phyloP scores from a whole-genome alignment of 139 green algal genomes.

The Closterium sp. region DNA sequence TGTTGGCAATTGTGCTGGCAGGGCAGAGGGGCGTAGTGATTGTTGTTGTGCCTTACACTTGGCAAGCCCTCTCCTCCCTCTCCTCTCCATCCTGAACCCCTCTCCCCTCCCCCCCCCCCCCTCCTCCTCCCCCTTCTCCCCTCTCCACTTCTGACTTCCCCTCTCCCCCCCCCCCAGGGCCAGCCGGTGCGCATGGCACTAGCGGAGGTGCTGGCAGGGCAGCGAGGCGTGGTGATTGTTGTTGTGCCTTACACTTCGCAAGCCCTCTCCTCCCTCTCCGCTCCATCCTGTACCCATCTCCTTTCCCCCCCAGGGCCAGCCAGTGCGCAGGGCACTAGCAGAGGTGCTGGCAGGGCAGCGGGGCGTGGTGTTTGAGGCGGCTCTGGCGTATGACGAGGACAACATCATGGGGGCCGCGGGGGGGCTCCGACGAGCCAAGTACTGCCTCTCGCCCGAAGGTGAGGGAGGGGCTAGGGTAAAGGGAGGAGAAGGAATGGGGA shows the following conservation, averaged over 20 bases:
- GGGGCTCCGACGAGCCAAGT: conserved; percentile 11
- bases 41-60: background rate
- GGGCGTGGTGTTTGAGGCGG: conserved; percentile 17
- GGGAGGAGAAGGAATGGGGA: background rate
- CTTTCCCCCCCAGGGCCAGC: background rate
- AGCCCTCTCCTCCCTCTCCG: background rate
- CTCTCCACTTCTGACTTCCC: background rate
- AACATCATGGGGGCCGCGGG: background rate
- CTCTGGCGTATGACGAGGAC: background rate
- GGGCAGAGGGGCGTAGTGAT: background rate
- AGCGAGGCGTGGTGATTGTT: background rate
- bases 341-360: conserved; percentile 11
- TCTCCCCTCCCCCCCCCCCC: background rate
- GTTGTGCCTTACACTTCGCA: background rate
- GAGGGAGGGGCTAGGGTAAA: background rate
- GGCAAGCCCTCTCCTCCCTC: no score
- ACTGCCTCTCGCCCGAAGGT: conserved; percentile 16
- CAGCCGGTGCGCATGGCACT: background rate
- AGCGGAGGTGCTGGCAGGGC: background rate
- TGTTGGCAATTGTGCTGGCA: background rate
- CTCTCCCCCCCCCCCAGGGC: background rate
- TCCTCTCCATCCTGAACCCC: background rate
- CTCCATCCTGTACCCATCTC: background rate
- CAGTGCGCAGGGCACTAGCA: background rate
- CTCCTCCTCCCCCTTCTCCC: background rate